phyloP scores from a whole-genome alignment of 768 basidiomycete genomes.

The Suillus tomentosus region DNA sequence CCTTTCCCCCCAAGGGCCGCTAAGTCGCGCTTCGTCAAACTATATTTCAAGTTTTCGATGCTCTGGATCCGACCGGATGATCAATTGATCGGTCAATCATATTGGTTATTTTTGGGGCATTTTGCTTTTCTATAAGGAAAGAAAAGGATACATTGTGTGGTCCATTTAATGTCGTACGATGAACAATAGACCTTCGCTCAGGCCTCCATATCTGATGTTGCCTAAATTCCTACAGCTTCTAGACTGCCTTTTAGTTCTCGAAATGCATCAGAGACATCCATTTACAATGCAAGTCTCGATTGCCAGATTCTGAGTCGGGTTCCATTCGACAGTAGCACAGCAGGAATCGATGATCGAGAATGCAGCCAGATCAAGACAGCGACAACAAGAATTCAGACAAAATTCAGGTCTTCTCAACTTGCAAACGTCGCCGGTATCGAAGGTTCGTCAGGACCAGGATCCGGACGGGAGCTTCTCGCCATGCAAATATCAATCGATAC shows the following conservation, averaged over 20 bases:
- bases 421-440: not conserved
- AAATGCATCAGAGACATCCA: not conserved
- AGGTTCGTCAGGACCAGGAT: not conserved
- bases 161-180: not conserved
- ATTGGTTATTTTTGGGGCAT: not conserved
- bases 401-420: not conserved
- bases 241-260: not conserved
- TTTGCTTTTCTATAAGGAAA: not conserved
- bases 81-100: not conserved
- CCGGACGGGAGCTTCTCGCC: not conserved
- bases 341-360: not conserved
- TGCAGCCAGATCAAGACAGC: not conserved
- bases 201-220: not conserved
- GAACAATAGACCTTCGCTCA: not conserved
- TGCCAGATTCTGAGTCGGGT: not conserved
- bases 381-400: too few species aligned
- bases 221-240: not conserved
- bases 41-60: not conserved
- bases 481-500: too few species aligned
- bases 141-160: not conserved
- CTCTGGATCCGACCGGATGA: constrained; percentile 3
- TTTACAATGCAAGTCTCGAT: not conserved
- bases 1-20: not conserved
- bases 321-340: not conserved
- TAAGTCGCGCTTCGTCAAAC: not conserved